Evolutionary conservation across 169 alveolate species (phyloP), one percentile per base, ranked within the genome.

Genomic region (Plasmodium vivax): DNA sequence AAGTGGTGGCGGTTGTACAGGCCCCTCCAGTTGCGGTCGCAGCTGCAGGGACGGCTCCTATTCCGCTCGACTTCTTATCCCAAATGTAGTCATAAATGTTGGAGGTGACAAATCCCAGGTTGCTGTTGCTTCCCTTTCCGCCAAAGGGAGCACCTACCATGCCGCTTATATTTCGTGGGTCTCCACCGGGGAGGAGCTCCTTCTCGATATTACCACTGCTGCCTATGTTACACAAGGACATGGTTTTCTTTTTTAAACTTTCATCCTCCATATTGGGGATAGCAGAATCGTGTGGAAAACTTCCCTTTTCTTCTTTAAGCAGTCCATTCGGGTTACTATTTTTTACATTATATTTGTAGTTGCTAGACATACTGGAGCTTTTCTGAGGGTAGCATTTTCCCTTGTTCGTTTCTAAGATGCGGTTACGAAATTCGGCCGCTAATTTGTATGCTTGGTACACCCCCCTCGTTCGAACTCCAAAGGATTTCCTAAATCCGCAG

Each of bases 391-490:
- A 82, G 16, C 80, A 82, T 92, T 92, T 92, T 6, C 92, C 92
- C 82, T 83, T 92, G 36, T 81, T 92, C 16, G 85, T 92, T 82
- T 92, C 95, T 83, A 92, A 72, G 41, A 92, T 92, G 36, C 92
- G 84, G 58, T 92, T 92, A 36, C 95, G 74, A 79, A 92, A 92
- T 9, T 92, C 95, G 23, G 95, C 95, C 3, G 95, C 95, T 41
- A 92, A 36, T 92, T 92, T 92, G 43, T 92, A 92, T 82, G 95
- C 95, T 43, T 92, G 95, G 83, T 77, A 92, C 8, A 92, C 95
- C 12, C 95, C 95, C 54, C 95, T 92, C 56, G 95, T 92, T 82
- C 95, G 82, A 47, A 92, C 95, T 12, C 95, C 95, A 92, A 92
- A 92, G 5, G 95, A 92, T 82, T 92, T 92, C 27, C 95, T 81